Percentiles rank a stretch among this genome's conserved stretches.
phyloP scores from a whole-genome alignment of 176 grass and related monocot species.

The Eragrostis curvula region DNA sequence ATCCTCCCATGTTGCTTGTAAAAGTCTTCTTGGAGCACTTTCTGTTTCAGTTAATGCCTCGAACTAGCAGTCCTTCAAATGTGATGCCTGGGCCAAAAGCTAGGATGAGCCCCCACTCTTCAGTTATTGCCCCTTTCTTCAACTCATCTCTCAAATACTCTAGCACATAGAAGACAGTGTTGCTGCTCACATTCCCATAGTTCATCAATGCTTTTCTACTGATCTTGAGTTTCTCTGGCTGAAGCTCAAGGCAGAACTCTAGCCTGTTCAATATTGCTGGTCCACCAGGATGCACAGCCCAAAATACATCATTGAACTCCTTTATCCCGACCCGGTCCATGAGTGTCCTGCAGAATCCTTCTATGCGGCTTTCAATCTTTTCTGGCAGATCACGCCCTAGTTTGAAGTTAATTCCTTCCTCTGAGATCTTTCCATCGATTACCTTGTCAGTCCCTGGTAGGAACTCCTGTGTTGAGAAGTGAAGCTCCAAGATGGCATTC shows the following conservation, averaged over 20 bases:
- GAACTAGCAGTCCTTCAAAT: slow-evolving; percentile 82
- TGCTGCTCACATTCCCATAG: slow-evolving; percentile 87
- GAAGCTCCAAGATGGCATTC: slow-evolving; percentile 74
- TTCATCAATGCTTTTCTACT: slow-evolving; percentile 76
- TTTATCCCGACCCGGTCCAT: slow-evolving; percentile 59
- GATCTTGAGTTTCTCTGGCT: slow-evolving; percentile 73
- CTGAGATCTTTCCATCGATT: slow-evolving; percentile 72
- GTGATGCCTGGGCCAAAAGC: slow-evolving; percentile 94
- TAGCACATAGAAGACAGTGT: slow-evolving; percentile 89
- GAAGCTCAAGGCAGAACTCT: slow-evolving; percentile 61
- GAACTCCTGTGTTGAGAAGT: slow-evolving; percentile 76
- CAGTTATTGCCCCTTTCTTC: slow-evolving; percentile 55
- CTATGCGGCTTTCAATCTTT: slow-evolving; percentile 71
- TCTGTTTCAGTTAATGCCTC: slow-evolving; percentile 48
- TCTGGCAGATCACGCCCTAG: slow-evolving; percentile 76
- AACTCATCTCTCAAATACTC: slow-evolving; percentile 83
- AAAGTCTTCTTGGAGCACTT: slow-evolving; percentile 27
- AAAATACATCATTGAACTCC: slow-evolving; percentile 81
- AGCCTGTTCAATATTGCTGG: slow-evolving; percentile 83
- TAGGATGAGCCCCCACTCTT: slow-evolving; percentile 80
- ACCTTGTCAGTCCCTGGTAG: slow-evolving; percentile 76
- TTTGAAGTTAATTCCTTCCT: slow-evolving; percentile 90
- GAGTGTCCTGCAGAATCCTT: slow-evolving; percentile 76
- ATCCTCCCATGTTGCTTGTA: slow-evolving; percentile 17
- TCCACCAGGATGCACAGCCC: slow-evolving; percentile 83